Evolutionary conservation across 2,329 filamentous ascomycete genomes (phyloP), one percentile per base, ranked within the genome.

Genomic region (Fonsecaea multimorphosa): DNA sequence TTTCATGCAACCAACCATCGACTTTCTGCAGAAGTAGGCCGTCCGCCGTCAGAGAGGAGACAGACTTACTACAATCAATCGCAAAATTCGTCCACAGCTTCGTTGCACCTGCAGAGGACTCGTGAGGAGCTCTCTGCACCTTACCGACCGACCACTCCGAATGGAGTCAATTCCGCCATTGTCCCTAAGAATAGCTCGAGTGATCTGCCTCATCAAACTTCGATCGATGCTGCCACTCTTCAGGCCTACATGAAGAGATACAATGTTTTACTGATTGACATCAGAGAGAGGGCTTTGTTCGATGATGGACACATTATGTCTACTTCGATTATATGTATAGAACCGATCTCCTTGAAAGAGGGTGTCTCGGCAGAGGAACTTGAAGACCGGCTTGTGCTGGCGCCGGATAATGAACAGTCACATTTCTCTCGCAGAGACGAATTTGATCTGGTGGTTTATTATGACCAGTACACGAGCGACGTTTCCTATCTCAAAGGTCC

Each of bases 291-390:
- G 29, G 87, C 91, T 60, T 86, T 91, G 8, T 99, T 91, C 74
- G 92, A 98, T 71, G 85, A 89, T 55, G 95, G 95, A 0, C 95
- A 99, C 75, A 93, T 99, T 69, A 90, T 91, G 81, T 88, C 91
- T 5, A 89, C 89, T 63, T 89, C 87, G 5, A 91, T 93, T 44
- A 92, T 99, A 52, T 99, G 95, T 76, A 86, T 99, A 66, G 95
- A 99, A 73, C 92, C 93, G 27, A 86, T 96, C 52, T 85, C 89
- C 9, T 77, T 92, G 55, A 86, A 91, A 61, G 86, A 89, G 52
- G 89, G 86, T 34, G 83, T 87, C 71, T 89, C 87, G 16, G 87
- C 86, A 1, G 86, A 89, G 68, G 82, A 89, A 69, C 78, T 89
- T 3, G 81, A 85, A 64, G 82, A 84, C 59, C 78, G 80, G 14